These are phyloP conservation scores for Talaromyces trachyspermus DNA, from an alignment of 495 filamentous ascomycete genomes.

Conservation along the genomic window DNA sequence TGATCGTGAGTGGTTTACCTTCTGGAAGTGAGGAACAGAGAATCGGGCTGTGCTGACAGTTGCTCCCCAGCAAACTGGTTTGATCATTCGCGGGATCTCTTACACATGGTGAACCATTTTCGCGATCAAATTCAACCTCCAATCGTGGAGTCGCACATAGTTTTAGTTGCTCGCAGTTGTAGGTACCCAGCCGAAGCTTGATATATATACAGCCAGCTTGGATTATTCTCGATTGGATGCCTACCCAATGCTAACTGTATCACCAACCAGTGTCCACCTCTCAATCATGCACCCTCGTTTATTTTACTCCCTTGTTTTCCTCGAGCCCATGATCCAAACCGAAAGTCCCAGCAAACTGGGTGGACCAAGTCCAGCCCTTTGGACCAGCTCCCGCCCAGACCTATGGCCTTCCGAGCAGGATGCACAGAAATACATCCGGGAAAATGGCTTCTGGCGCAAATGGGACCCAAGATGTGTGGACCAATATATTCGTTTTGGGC, in stretches of 20 bases:
- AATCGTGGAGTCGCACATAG: slow-evolving; percentile 73
- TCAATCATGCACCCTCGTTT: slow-evolving; percentile 65
- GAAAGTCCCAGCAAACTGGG: slow-evolving; percentile 13
- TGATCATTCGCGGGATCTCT: slow-evolving; percentile 69
- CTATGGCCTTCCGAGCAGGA: slow-evolving; percentile 43
- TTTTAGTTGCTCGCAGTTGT: slow-evolving; percentile 60
- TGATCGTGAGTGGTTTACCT: slow-evolving; percentile 46
- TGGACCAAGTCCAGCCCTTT: slow-evolving; percentile 16
- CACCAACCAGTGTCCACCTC: slow-evolving; percentile 28
- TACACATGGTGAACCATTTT: slow-evolving; percentile 69
- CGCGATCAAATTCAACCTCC: slow-evolving; percentile 64
- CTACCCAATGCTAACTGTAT: neutral
- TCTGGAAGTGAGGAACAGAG: neutral
- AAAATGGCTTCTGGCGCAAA: neutral
- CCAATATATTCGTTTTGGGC: slow-evolving; percentile 40
- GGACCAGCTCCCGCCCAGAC: slow-evolving; percentile 45
- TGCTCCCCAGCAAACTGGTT: slow-evolving; percentile 50
- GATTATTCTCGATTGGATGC: neutral
- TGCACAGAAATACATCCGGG: neutral
- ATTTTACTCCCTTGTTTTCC: slow-evolving; percentile 53
- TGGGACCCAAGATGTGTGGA: slow-evolving; percentile 55
- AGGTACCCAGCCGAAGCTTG: slow-evolving; percentile 2
- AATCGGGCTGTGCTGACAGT: neutral
- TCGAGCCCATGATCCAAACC: slow-evolving; percentile 58
- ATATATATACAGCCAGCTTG: neutral